Percentiles rank a stretch among this genome's conserved stretches.
phyloP scores from a whole-genome alignment of 1,139 yeast genomes.

The Arxiozyma slooffiae region DNA sequence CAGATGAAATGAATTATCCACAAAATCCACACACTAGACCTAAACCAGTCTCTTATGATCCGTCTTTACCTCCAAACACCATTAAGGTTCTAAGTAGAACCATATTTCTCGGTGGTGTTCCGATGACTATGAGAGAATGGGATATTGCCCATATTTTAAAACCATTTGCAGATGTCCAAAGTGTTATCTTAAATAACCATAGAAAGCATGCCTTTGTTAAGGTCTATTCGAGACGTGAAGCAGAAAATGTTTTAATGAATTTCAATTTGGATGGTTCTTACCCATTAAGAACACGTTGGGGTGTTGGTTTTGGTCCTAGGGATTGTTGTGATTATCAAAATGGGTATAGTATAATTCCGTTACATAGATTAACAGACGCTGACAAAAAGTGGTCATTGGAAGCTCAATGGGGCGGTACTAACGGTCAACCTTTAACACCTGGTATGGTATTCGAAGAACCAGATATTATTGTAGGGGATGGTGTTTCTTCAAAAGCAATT shows the following conservation, averaged over 20 bases:
- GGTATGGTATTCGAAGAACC: constrained; percentile 93
- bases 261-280: constrained; percentile 46
- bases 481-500: constrained; percentile 87
- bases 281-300: constrained; percentile 86
- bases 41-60: constrained; percentile 60
- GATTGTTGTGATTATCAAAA: constrained; percentile 93
- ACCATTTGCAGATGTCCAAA: constrained; percentile 93
- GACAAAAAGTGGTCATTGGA: constrained; percentile 80
- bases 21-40: constrained; percentile 68
- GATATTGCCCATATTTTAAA: constrained; percentile 58
- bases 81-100: constrained; percentile 84
- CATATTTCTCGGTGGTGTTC: constrained; percentile 87
- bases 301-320: constrained; percentile 97
- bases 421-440: constrained; percentile 71
- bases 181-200: constrained; percentile 75
- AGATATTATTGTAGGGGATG: constrained; percentile 91
- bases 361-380: constrained; percentile 83
- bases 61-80: constrained; percentile 64
- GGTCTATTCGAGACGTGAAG: constrained; percentile 90
- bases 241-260: constrained; percentile 63
- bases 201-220: constrained; percentile 94
- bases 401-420: constrained; percentile 98
- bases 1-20: constrained; percentile 55
- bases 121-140: constrained; percentile 67
- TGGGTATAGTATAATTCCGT: constrained; percentile 80